phyloP scores from a whole-genome alignment of 2,329 filamentous ascomycete genomes.

The Penicillium paneum region DNA sequence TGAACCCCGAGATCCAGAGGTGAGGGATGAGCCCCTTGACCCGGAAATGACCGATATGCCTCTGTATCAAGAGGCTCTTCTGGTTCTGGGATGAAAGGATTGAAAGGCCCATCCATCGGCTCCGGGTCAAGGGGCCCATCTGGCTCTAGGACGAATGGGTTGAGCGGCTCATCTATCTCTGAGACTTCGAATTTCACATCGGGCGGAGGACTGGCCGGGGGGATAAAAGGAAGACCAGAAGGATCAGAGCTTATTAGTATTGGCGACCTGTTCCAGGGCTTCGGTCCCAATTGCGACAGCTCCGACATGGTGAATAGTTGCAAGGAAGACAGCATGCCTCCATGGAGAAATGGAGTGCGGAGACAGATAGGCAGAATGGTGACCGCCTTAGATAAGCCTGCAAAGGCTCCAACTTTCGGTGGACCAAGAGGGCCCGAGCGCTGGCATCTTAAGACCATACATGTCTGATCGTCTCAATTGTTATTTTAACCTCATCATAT shows the following conservation, averaged over 20 bases:
- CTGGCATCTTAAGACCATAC: too few relatives aligned
- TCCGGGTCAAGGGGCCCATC: too few relatives aligned
- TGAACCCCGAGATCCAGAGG: too few relatives aligned
- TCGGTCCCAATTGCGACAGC: too few relatives aligned
- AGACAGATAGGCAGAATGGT: background rate
- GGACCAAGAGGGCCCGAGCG: background rate
- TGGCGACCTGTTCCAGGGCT: background rate
- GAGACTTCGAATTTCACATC: background rate
- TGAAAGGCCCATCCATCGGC: background rate
- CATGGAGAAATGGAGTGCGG: background rate
- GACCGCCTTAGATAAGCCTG: constrained; percentile 1
- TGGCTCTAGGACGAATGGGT: background rate
- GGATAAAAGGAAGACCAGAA: background rate
- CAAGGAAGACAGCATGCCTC: background rate
- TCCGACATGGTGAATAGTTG: background rate
- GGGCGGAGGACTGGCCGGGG: background rate
- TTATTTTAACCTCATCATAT: background rate
- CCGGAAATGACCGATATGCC: background rate
- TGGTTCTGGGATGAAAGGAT: background rate
- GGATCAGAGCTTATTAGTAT: background rate
- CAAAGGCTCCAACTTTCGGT: background rate
- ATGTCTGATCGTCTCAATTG: background rate
- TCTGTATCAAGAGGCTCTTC: background rate
- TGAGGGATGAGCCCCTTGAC: too few relatives aligned
- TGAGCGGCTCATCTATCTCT: background rate